phyloP scores from a whole-genome alignment of 2,329 filamentous ascomycete species.

The Paraphaeosphaeria minitans region DNA sequence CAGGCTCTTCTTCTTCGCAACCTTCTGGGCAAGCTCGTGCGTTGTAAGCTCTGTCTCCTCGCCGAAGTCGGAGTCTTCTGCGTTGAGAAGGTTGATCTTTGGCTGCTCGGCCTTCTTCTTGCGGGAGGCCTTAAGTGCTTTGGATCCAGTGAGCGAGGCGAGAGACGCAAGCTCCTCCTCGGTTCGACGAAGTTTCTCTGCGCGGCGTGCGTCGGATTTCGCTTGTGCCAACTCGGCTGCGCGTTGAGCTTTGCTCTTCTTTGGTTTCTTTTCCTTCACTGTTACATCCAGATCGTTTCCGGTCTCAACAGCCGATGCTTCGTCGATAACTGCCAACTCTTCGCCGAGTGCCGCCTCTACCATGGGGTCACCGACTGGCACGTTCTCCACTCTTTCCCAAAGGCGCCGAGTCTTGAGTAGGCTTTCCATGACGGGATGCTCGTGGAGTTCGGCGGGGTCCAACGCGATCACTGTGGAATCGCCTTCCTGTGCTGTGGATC shows the following conservation, averaged over 20 bases:
- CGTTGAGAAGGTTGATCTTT: constrained; percentile 48
- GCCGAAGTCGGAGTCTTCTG: constrained; percentile 86
- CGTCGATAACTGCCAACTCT: constrained; percentile 43
- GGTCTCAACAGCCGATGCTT: constrained; percentile 35
- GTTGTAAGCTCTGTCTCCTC: constrained; percentile 83
- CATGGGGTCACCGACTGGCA: constrained; percentile 60
- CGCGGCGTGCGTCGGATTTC: constrained; percentile 59
- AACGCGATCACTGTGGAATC: constrained; percentile 62
- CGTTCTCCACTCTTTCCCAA: constrained; percentile 75
- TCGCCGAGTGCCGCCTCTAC: constrained; percentile 38
- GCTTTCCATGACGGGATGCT: constrained; percentile 89
- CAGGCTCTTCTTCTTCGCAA: constrained; percentile 84
- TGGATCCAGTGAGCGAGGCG: constrained; percentile 62
- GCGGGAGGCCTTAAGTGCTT: constrained; percentile 56
- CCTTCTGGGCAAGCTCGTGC: constrained; percentile 83
- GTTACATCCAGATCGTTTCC: constrained; percentile 30
- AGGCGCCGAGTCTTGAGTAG: constrained; percentile 78
- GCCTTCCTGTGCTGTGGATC: constrained; percentile 70
- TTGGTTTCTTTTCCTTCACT: constrained; percentile 44
- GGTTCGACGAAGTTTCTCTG: constrained; percentile 59
- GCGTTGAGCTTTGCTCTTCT: constrained; percentile 56
- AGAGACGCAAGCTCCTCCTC: constrained; percentile 77
- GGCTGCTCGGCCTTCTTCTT: constrained; percentile 36
- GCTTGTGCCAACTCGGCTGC: constrained; percentile 60
- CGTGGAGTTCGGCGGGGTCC: constrained; percentile 77